Conservation (phyloP, 169 alveolate species). For the Plasmodium yoelii region DNA sequence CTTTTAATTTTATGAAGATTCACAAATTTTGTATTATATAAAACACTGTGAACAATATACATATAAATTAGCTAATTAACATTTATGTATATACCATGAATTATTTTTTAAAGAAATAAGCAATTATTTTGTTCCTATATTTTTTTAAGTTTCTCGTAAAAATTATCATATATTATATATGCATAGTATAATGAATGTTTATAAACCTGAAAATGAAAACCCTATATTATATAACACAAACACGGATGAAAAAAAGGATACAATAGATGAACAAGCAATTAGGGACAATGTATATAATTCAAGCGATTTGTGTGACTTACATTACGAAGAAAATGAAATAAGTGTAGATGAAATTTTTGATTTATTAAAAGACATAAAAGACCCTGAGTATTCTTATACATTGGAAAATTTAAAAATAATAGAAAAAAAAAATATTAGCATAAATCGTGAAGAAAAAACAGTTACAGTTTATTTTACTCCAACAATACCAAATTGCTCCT, state of each 20-base stretch:
- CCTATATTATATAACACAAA: constrained; percentile 50
- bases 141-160: too few relatives aligned
- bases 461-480: constrained; percentile 95
- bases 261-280: constrained; percentile 36
- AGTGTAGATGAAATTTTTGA: constrained; percentile 92
- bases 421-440: constrained; percentile 88
- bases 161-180: too few relatives aligned
- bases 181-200: constrained; percentile 28
- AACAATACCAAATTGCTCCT: constrained; percentile 97
- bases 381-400: constrained; percentile 99
- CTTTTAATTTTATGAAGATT: too few relatives aligned
- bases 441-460: constrained; percentile 84
- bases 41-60: too few relatives aligned
- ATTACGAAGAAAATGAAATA: constrained; percentile 69
- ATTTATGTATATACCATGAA: too few relatives aligned
- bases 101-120: too few relatives aligned
- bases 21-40: too few relatives aligned
- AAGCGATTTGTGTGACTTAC: constrained; percentile 65
- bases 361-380: constrained; percentile 93
- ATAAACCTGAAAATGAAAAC: constrained; percentile 64
- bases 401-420: constrained; percentile 96
- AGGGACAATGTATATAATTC: constrained; percentile 33
- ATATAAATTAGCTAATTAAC: too few relatives aligned
- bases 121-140: too few relatives aligned
- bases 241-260: constrained; percentile 10